Base-by-base conservation (phyloP, 805 yeast species). In the Teunomyces stri region DNA sequence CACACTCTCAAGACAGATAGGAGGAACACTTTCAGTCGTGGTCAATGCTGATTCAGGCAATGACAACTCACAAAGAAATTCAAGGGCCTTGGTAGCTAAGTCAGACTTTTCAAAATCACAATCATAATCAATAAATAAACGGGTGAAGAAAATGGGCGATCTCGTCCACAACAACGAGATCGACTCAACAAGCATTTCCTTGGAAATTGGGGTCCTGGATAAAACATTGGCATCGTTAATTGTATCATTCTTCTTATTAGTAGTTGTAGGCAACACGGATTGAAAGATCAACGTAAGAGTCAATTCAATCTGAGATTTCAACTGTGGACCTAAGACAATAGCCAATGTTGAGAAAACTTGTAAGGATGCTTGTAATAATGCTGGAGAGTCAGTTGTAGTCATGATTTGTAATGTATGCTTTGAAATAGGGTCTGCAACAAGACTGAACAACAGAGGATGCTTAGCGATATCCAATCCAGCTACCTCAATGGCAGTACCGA, bases 31-130 rank as follows among this genome's bases (percentile, higher is more conserved):
- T 34, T 87, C 88, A 0, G 96, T 87, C 0, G 96, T 84, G 56
- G 78, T 72, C 7, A 76, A 57, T 0, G 97, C 96, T 9, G 92
- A 79, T 59, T 90, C 96, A 0, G 98, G 96, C 38, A 89, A 77
- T 0, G 97, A 84, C 28, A 90, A 70, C 44, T 85, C 79, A 45
- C 96, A 82, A 45, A 94, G 73, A 40, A 85, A 79, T 40, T 85
- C 85, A 36, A 94, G 63, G 22, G 88, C 68, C 33, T 81, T 79
- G 18, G 78, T 77, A 12, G 92, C 77, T 47, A 95, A 67, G 61
- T 94, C 97, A 1, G 85, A 76, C 54, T 92, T 81, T 50, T 89
- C 96, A 53, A 89, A 83, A 60, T 89, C 92, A 66, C 98, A 92
- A 64, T 94, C 99, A 62, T 83, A 94, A 47, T 84, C 84, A 46